A percentile compares a stretch with the other conserved stretches of the same genome.
Evolutionary conservation across 2,329 filamentous ascomycete species (phyloP).

Genomic region (Colletotrichum melonis): DNA sequence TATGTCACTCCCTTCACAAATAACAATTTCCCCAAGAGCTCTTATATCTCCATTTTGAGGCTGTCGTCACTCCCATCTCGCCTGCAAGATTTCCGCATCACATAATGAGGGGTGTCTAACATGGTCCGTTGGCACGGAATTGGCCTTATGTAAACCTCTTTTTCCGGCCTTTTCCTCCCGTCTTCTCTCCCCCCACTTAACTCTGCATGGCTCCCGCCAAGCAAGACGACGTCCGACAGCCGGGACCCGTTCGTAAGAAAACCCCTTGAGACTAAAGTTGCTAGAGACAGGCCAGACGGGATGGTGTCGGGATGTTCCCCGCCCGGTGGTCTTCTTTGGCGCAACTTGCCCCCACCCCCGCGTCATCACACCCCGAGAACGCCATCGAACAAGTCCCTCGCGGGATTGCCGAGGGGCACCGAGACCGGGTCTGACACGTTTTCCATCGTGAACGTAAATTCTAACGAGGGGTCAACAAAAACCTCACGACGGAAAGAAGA

Average conservation of each 20-base stretch:
- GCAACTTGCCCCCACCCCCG: conserved; percentile 20
- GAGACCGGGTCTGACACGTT: conserved; percentile 32
- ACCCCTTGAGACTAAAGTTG: background rate
- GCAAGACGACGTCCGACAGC: background rate
- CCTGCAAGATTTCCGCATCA: conserved; percentile 27
- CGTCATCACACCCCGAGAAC: conserved; percentile 33
- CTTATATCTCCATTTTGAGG: conserved; percentile 29
- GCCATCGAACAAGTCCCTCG: conserved; percentile 22
- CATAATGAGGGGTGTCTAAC: background rate
- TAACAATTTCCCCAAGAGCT: background rate
- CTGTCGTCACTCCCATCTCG: conserved; percentile 13
- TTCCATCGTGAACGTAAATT: conserved; percentile 9
- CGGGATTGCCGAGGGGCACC: conserved; percentile 28
- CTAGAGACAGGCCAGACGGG: background rate
- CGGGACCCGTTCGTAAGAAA: background rate
- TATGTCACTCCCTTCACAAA: conserved; percentile 1
- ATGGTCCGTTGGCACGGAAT: conserved; percentile 14
- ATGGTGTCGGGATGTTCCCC: conserved; percentile 26
- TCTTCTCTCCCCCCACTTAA: background rate
- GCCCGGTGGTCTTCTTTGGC: conserved; percentile 1
- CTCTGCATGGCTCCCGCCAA: background rate
- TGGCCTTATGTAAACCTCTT: conserved; percentile 23
- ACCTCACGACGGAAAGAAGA: too few species aligned
- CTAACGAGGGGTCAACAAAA: conserved; percentile 21
- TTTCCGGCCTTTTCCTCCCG: conserved; percentile 15